Base-by-base conservation (phyloP, 106 monocot genomes). In the Xerophyta viscosa region DNA sequence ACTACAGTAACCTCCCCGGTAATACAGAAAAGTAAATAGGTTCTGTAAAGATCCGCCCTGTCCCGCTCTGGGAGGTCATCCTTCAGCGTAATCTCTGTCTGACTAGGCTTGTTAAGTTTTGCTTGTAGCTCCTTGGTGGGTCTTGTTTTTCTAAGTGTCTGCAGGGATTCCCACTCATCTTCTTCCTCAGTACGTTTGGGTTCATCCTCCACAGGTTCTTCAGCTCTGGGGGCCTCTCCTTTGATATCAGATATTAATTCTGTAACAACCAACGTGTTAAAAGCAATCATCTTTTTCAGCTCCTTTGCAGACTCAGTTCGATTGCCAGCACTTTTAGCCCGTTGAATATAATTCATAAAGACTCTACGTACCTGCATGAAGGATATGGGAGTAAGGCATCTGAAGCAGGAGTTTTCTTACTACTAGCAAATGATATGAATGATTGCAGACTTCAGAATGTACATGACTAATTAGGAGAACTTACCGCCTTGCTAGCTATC, bases 1-100 rank as follows among this genome's bases (percentile, higher is more conserved):
- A 90, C 79, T 11, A 72, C 64, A 31, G 86, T 80, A n/a, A 79
- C 79, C 46, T 98, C 89, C 2, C 98, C 98, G 8, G 86, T 77
- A 50, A 98, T 66, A 54, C 98, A 98, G 53, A 68, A 98, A 24
- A 86, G 73, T 59, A 90, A 77, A 29, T 98, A 98, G 2, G 82
- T 79, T 31, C 82, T 67, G 58, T 90, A 98, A 29, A 98, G 76
- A 37, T 98, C 86, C 49, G 90, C 61, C 51, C 71, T 79, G 37
- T 98, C 98, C 21, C 79, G 76, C 42, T 82, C 82, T 29, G 82
- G 68, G n/a, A 98, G 70, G 36, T 98, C 98, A 48, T 98, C 98
- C 50, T 72, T 90, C 29, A 98, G 64, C 15, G 72, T 98, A 58
- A 98, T 90, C 60, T 98, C 98, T 20, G 69, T 98, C 64, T 98